Conservation (phyloP, 331 rosid genomes). For the Quercus tomentella region DNA sequence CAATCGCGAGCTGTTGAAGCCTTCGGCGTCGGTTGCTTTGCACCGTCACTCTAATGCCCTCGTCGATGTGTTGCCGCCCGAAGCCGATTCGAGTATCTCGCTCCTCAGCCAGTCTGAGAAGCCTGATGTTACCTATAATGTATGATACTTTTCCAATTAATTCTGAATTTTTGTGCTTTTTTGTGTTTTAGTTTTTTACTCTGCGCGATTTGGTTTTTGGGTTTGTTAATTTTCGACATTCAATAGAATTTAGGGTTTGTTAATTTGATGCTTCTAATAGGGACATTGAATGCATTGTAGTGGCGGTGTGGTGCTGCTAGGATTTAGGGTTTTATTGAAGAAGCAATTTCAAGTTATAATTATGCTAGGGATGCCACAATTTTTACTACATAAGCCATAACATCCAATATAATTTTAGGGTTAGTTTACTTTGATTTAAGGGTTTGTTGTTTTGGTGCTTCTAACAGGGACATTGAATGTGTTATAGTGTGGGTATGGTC, state of each 20-base stretch:
- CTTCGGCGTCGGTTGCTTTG: conserved; percentile 91
- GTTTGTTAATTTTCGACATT: background rate
- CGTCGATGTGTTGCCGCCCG: conserved; percentile 94
- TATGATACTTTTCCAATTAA: conserved; percentile 1
- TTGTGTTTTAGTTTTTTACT: background rate
- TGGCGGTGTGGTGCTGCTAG: background rate
- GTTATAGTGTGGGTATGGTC: too few relatives aligned
- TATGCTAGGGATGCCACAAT: too few relatives aligned
- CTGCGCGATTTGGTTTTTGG: background rate
- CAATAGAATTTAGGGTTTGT: background rate
- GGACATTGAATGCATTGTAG: background rate
- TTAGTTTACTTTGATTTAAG: too few relatives aligned
- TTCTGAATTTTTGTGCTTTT: background rate
- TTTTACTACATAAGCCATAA: too few relatives aligned
- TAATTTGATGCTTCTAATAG: background rate
- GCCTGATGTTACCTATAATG: conserved; percentile 93
- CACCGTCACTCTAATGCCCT: conserved; percentile 98
- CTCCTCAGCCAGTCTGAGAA: conserved; percentile 97
- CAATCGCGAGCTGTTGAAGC: conserved; percentile 87
- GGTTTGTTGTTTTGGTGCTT: too few relatives aligned
- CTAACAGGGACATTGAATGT: too few relatives aligned
- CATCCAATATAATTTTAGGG: too few relatives aligned
- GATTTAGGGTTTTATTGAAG: background rate
- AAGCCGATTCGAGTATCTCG: conserved; percentile 95
- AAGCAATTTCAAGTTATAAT: background rate